phyloP scores from a whole-genome alignment of 2,329 filamentous ascomycete species.

The Didymella keratinophila region DNA sequence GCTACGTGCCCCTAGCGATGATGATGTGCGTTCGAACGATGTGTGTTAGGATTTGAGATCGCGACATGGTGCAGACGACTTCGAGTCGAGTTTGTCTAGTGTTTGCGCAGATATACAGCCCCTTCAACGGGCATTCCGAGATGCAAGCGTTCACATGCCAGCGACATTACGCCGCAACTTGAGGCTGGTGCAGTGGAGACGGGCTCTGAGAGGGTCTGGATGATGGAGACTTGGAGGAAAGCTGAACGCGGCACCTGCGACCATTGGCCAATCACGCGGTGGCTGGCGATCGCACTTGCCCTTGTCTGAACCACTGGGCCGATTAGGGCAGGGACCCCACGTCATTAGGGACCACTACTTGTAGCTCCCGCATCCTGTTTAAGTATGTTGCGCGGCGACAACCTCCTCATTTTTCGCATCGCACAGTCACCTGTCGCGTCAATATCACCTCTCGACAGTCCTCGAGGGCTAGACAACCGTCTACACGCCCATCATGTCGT shows the following conservation, averaged over 20 bases:
- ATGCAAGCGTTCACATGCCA: constrained; percentile 19
- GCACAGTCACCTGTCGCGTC: constrained; percentile 16
- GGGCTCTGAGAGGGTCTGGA: constrained; percentile 25
- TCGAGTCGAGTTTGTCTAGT: constrained; percentile 2
- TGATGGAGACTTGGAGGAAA: constrained; percentile 11
- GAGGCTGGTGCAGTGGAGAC: constrained; percentile 28
- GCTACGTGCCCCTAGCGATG: constrained; percentile 8
- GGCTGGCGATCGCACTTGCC: constrained; percentile 16
- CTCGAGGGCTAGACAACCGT: constrained; percentile 20
- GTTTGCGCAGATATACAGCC: constrained; percentile 11
- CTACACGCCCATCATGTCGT: constrained; percentile 33
- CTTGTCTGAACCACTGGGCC: constrained; percentile 22
- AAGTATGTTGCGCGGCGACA: constrained; percentile 25
- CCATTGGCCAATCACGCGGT: constrained; percentile 13
- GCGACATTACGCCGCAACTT: constrained; percentile 9
- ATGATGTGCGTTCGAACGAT: constrained; percentile 9
- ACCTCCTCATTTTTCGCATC: constrained; percentile 18
- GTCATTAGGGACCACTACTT: constrained; percentile 25
- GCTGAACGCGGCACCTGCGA: constrained; percentile 8
- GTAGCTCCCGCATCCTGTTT: constrained; percentile 33
- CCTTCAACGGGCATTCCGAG: constrained; percentile 20
- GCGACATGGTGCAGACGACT: constrained; percentile 4
- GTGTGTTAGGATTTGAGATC: constrained; percentile 17
- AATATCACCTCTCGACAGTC: constrained; percentile 6
- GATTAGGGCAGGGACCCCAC: constrained; percentile 28